Percentiles rank a stretch among this genome's conserved stretches.
phyloP scores from a whole-genome alignment of 2,329 filamentous ascomycete genomes.

The Metarhizium sp. region DNA sequence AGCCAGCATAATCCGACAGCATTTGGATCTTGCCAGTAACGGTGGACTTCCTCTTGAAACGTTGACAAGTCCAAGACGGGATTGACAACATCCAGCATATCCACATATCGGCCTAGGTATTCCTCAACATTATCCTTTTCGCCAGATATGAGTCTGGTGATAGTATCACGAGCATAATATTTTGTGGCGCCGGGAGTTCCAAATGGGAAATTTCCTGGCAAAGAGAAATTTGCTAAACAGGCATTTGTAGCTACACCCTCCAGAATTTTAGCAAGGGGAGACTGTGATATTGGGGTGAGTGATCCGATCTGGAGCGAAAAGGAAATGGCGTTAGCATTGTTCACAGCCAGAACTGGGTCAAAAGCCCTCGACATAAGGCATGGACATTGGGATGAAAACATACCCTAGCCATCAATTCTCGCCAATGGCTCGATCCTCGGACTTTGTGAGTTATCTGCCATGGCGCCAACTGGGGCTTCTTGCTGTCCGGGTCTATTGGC shows the following conservation, averaged over 20 bases:
- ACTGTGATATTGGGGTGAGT: slow-evolving; percentile 14
- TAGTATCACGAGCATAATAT: slow-evolving; percentile 21
- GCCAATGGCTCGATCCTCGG: slow-evolving; percentile 26
- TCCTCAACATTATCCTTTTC: slow-evolving; percentile 16
- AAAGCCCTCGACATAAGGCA: neutral
- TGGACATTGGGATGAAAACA: slow-evolving; percentile 4
- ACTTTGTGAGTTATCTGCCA: slow-evolving; percentile 26
- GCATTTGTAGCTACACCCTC: slow-evolving; percentile 24
- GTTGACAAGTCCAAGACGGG: slow-evolving; percentile 22
- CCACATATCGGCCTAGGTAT: slow-evolving; percentile 21
- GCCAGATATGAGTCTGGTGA: slow-evolving; percentile 19
- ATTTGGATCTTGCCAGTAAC: slow-evolving; percentile 23
- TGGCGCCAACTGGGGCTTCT: slow-evolving; percentile 19
- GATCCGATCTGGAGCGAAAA: slow-evolving; percentile 16
- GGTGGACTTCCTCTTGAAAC: slow-evolving; percentile 20
- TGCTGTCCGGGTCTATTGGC: slow-evolving; percentile 10
- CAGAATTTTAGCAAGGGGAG: slow-evolving; percentile 18
- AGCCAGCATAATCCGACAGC: slow-evolving; percentile 22
- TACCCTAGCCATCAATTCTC: slow-evolving; percentile 27
- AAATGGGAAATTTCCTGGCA: slow-evolving; percentile 29
- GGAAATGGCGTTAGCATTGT: neutral
- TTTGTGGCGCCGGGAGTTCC: slow-evolving; percentile 24
- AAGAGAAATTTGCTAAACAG: slow-evolving; percentile 24
- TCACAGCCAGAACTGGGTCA: neutral
- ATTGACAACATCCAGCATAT: slow-evolving; percentile 23